A percentile compares a stretch with the other conserved stretches of the same genome.
phyloP scores from a whole-genome alignment of 1,284 basidiomycete genomes.

The Limonomyces culmigenus region DNA sequence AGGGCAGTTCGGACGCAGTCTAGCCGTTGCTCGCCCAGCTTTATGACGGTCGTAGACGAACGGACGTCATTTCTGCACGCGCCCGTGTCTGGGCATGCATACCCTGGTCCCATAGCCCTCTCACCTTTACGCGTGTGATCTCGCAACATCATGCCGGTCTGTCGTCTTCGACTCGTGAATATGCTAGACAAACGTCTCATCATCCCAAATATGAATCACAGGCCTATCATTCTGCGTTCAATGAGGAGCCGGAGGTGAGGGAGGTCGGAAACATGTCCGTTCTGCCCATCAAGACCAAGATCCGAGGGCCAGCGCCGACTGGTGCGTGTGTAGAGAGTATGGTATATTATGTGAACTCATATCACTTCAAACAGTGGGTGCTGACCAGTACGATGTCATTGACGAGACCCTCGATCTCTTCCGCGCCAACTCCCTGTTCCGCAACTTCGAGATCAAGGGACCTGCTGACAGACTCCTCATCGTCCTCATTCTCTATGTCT shows the following conservation, averaged over 20 bases:
- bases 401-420: slow-evolving; percentile 97
- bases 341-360: not conserved
- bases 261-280: slow-evolving; percentile 84
- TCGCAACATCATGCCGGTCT: slow-evolving; percentile 35
- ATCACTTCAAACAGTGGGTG: slow-evolving; percentile 52
- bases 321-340: slow-evolving; percentile 23
- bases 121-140: not conserved
- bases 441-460: slow-evolving; percentile 99
- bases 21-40: not conserved
- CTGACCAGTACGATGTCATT: slow-evolving; percentile 74
- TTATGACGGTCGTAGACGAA: not conserved
- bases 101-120: not conserved
- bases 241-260: slow-evolving; percentile 69
- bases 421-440: slow-evolving; percentile 96
- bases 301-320: slow-evolving; percentile 82
- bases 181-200: too few species aligned
- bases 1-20: too few species aligned
- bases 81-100: too few species aligned
- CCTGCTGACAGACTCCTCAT: slow-evolving; percentile 93
- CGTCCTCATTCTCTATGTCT: slow-evolving; percentile 95
- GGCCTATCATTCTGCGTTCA: slow-evolving; percentile 96
- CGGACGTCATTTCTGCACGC: too few species aligned
- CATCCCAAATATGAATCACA: too few species aligned
- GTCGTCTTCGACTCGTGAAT: slow-evolving; percentile 15
- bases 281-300: slow-evolving; percentile 81